Evolutionary conservation across 2,329 filamentous ascomycete species (phyloP).

Genomic region (Colletotrichum sidae): DNA sequence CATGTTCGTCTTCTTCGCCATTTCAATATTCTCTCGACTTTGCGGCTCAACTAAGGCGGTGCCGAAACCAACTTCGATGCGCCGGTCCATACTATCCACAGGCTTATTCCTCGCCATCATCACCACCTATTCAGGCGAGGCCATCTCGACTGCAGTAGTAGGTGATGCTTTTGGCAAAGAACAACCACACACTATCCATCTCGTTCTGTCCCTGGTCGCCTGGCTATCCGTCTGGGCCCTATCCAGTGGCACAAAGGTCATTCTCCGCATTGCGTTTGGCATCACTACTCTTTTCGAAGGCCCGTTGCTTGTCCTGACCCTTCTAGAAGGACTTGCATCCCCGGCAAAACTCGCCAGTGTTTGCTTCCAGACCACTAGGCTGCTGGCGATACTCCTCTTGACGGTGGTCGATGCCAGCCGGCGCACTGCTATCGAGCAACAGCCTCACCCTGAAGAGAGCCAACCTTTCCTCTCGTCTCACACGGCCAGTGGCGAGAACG

Average conservation of each 20-base stretch:
- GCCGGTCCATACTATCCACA: neutral
- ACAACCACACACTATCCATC: conserved; percentile 14
- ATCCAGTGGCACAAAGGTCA: no score
- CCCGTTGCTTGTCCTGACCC: neutral
- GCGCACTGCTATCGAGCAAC: neutral
- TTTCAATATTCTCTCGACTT: no score
- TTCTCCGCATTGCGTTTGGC: neutral
- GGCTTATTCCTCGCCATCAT: neutral
- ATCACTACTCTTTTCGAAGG: conserved; percentile 1
- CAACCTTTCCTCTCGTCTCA: conserved; percentile 6
- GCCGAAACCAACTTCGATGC: no score
- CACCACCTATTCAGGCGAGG: neutral
- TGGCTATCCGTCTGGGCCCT: neutral
- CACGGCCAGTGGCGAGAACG: neutral
- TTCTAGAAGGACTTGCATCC: neutral
- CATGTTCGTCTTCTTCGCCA: no score
- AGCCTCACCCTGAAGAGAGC: neutral
- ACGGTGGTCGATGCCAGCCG: neutral
- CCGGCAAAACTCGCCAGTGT: neutral
- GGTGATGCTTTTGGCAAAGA: neutral
- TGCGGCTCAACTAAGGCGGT: no score
- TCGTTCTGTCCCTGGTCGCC: conserved; percentile 14
- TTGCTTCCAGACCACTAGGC: conserved; percentile 1
- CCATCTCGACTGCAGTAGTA: neutral
- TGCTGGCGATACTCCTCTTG: neutral